Evolutionary conservation across 225 moss, liverwort and hornwort species (phyloP).

Genomic region (Bryoerythrophyllum caledonicum): DNA sequence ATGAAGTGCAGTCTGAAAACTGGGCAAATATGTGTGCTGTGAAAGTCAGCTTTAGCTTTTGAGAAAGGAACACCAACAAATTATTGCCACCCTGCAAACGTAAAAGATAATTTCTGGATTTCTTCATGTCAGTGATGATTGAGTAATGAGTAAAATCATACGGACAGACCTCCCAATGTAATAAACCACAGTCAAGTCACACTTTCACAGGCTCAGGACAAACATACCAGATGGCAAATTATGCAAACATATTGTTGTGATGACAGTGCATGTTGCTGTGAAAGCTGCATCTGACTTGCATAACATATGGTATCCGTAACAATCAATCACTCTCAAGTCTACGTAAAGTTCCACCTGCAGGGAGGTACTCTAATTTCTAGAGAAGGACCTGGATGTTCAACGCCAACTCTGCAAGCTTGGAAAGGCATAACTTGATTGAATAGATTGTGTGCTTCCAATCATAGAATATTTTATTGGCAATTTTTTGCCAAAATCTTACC

Average conservation of each 20-base stretch:
- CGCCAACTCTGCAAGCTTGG: background rate
- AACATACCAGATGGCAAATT: background rate
- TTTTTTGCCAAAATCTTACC: no score
- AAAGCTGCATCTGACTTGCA: slow-evolving; percentile 5
- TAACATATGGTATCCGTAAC: background rate
- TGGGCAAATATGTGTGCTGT: no score
- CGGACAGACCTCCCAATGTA: background rate
- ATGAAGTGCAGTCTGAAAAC: no score
- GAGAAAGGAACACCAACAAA: no score
- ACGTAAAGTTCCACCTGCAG: background rate
- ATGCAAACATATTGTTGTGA: background rate
- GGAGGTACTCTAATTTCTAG: background rate
- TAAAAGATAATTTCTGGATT: background rate
- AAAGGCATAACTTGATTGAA: background rate
- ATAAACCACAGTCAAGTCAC: background rate
- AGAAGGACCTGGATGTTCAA: background rate
- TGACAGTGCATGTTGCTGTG: background rate
- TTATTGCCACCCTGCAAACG: no score
- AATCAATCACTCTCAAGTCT: background rate
- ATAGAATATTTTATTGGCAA: no score
- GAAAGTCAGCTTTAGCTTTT: no score
- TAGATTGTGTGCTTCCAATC: background rate
- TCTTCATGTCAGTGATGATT: background rate
- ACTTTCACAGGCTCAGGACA: background rate
- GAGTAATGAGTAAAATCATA: background rate